A percentile compares a stretch with the other conserved stretches of the same genome.
phyloP scores from a whole-genome alignment of 2,329 filamentous ascomycete species.

The Orbilia quercus region DNA sequence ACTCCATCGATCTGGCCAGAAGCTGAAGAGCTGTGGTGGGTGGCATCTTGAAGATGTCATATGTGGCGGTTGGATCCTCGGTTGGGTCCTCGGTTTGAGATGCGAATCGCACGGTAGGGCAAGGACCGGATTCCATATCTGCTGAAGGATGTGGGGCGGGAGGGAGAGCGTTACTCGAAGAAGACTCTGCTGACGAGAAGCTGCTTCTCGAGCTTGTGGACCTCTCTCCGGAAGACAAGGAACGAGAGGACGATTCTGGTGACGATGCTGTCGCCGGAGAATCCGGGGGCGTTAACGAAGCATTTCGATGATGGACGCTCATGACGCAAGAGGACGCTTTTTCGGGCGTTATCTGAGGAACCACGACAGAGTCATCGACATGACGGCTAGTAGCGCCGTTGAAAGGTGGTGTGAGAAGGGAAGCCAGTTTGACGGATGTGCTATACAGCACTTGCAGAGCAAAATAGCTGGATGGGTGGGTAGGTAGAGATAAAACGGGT shows the following conservation, averaged over 20 bases:
- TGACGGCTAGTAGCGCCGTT: conserved; percentile 53
- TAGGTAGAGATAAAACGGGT: conserved; percentile 22
- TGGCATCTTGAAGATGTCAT: conserved; percentile 78
- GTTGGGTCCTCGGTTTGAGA: conserved; percentile 48
- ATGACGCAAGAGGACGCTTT: conserved; percentile 49
- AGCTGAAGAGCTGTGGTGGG: conserved; percentile 81
- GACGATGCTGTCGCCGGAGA: conserved; percentile 47
- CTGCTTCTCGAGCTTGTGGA: conserved; percentile 49
- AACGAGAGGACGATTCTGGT: conserved; percentile 35
- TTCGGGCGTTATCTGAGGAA: conserved; percentile 35
- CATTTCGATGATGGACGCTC: conserved; percentile 55
- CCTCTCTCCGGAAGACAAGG: conserved; percentile 31
- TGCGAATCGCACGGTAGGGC: conserved; percentile 51
- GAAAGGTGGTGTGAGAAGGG: conserved; percentile 53
- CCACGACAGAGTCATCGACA: conserved; percentile 44
- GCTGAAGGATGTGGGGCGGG: conserved; percentile 44
- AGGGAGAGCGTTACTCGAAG: conserved; percentile 50
- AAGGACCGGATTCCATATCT: conserved; percentile 50
- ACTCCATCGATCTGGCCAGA: conserved; percentile 77
- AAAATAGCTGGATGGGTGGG: conserved; percentile 17
- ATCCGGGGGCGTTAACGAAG: conserved; percentile 53
- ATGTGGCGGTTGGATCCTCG: conserved; percentile 62
- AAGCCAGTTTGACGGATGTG: conserved; percentile 55
- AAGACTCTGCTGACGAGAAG: conserved; percentile 45
- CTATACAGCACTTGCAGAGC: conserved; percentile 37